Evolutionary conservation across 345 rosid species (phyloP), one percentile per base, ranked within the genome.

Genomic region (Rhodamnia argentea): DNA sequence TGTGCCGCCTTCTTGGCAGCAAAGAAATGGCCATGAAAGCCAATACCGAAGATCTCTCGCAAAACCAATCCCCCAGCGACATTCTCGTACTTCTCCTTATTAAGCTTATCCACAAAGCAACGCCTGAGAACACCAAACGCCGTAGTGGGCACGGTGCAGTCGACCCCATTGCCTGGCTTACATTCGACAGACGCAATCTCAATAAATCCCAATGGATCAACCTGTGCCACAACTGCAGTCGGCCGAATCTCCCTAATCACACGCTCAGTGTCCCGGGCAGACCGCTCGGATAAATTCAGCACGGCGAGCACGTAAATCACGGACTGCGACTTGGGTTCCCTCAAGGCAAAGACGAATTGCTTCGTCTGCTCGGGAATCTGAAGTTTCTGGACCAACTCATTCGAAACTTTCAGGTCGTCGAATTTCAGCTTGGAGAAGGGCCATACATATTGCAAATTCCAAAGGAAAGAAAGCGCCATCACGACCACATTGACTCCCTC

Each of bases 251-350:
- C 95, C 85, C 90, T 87, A 76, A 96, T 93, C 74, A 95, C 94
- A 87, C 89, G 91, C 90, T 94, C 95, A 1, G 94, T 92, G 83
- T 97, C 98, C 15, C 18, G 82, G 85, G 99, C 96, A 0, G 99
- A 96, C 84, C 91, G 91, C 87, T 95, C 93, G 0, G 99, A 97
- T 74, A 97, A 89, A 88, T 92, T 95, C 89, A 96, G 98, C 42
- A 90, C 92, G 84, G 91, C 92, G 12, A 97, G 95, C 50, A 96
- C 85, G 87, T 97, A 96, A 40, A 95, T 90, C 84, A 93, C 92
- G 3, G 98, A 95, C 47, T 90, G 88, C 20, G 92, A 90, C 60
- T 94, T 87, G 0, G 94, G 95, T 42, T 91, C 92, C 82, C 90
- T 90, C 51, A 94, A 85, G 1, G 96, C 99, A 84, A 86, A 96